Evolutionary conservation across 108 stramenopile species (phyloP).

Genomic region (Cyclotella choctawhatcheeana): DNA sequence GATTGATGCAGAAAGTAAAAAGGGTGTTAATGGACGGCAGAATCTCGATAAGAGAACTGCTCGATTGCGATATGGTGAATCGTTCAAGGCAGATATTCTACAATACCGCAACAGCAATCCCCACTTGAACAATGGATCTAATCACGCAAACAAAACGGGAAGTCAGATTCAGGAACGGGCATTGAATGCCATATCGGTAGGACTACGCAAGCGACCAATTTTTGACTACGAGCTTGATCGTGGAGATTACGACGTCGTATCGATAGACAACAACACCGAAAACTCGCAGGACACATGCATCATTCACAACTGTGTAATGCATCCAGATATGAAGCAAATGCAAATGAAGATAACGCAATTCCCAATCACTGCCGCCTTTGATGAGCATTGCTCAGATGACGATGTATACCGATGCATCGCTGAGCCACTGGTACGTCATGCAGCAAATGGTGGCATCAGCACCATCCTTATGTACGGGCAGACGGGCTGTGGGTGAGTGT

Average conservation of each 20-base stretch:
- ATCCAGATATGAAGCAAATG: slow-evolving; percentile 70
- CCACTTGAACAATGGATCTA: slow-evolving; percentile 45
- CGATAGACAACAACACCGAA: slow-evolving; percentile 43
- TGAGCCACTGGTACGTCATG: slow-evolving; percentile 53
- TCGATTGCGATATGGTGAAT: slow-evolving; percentile 44
- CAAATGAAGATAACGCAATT: slow-evolving; percentile 47
- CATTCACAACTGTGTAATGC: slow-evolving; percentile 64
- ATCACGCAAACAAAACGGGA: slow-evolving; percentile 38
- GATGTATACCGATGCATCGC: slow-evolving; percentile 54
- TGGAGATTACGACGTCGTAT: slow-evolving; percentile 61
- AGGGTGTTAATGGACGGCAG: slow-evolving; percentile 17
- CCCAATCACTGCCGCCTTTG: slow-evolving; percentile 59
- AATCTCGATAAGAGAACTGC: slow-evolving; percentile 62
- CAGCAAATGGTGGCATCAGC: slow-evolving; percentile 44
- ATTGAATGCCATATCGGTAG: slow-evolving; percentile 56
- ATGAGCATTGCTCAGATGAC: slow-evolving; percentile 58
- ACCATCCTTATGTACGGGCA: slow-evolving; percentile 74
- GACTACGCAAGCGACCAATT: slow-evolving; percentile 69
- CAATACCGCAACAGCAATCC: slow-evolving; percentile 19
- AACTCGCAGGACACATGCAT: slow-evolving; percentile 33
- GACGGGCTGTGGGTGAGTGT: slow-evolving; percentile 55
- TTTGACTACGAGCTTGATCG: slow-evolving; percentile 58
- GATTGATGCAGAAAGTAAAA: slow-evolving; percentile 14
- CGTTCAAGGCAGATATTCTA: slow-evolving; percentile 47
- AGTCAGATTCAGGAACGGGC: slow-evolving; percentile 41